A percentile compares a stretch with the other conserved stretches of the same genome.
Conservation (phyloP, 805 yeast genomes). For the Candida tibetensis region DNA sequence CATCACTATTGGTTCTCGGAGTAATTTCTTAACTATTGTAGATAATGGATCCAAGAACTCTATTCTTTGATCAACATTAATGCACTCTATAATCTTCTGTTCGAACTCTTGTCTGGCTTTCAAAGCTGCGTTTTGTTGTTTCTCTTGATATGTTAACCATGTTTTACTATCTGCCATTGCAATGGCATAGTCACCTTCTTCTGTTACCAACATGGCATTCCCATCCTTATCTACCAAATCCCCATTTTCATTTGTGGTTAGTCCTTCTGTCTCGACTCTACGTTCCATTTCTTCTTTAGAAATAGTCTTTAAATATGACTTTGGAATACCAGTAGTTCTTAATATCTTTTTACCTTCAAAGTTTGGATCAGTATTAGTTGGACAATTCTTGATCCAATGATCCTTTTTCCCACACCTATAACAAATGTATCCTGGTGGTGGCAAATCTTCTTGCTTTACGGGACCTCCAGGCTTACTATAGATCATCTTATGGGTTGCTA, state of each 20-base stretch:
- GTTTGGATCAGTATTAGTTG: constrained; percentile 87
- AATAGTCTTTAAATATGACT: constrained; percentile 81
- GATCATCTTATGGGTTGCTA: constrained; percentile 82
- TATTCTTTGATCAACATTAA: constrained; percentile 26
- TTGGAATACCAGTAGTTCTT: constrained; percentile 96
- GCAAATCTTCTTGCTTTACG: constrained; percentile 58
- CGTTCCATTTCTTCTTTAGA: constrained; percentile 67
- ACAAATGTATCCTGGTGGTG: constrained; percentile 96
- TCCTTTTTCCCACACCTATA: constrained; percentile 92
- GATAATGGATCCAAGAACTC: constrained; percentile 66
- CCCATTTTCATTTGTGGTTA: constrained; percentile 40
- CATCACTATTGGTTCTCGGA: constrained; percentile 64
- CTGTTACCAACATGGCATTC: constrained; percentile 77
- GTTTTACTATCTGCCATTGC: constrained; percentile 93
- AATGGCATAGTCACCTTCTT: constrained; percentile 91
- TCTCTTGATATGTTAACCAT: constrained; percentile 84
- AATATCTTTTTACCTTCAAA: constrained; percentile 90
- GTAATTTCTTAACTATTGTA: constrained; percentile 48
- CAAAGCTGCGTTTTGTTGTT: constrained; percentile 48
- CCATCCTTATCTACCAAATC: constrained; percentile 45
- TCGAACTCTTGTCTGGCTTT: constrained; percentile 55
- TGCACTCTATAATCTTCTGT: constrained; percentile 27
- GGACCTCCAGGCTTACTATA: constrained; percentile 45
- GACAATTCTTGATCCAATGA: constrained; percentile 96
- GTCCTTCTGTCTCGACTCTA: constrained; percentile 40